phyloP scores from a whole-genome alignment of 1,284 basidiomycete species.

The Inonotus hispidus region DNA sequence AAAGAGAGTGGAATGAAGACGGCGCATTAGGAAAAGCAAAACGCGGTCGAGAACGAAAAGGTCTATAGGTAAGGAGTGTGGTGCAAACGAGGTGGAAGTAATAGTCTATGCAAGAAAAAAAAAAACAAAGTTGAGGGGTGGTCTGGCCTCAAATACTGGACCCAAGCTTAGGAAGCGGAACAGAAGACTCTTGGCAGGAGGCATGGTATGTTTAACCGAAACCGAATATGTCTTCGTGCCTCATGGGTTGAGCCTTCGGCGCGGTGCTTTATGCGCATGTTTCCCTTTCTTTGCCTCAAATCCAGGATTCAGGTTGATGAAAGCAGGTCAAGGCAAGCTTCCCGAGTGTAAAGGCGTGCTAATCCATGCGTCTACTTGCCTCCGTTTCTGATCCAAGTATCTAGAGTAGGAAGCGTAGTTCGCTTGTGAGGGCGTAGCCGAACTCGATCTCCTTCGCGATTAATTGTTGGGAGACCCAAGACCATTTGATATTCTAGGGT shows the following conservation, averaged over 20 bases:
- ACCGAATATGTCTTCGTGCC: not conserved
- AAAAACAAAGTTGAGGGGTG: not conserved
- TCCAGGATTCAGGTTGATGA: not conserved
- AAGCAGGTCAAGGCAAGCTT: not conserved
- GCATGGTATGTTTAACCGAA: not conserved
- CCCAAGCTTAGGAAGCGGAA: not conserved
- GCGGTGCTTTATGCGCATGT: not conserved
- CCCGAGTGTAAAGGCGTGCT: not conserved
- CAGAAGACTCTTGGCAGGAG: not conserved
- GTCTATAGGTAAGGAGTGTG: not conserved
- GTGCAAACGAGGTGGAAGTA: not conserved
- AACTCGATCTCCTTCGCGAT: no score
- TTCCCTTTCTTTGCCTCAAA: not conserved
- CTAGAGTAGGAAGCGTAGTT: no score
- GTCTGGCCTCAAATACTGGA: not conserved
- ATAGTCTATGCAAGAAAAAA: not conserved
- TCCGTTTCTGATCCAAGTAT: not conserved
- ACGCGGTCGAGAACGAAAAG: no score
- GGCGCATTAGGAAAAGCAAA: not conserved
- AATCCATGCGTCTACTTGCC: not conserved
- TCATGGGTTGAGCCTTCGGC: not conserved
- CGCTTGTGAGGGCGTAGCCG: no score
- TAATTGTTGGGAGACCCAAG: no score
- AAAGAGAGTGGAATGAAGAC: not conserved
- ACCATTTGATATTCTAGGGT: no score